Conservation (phyloP, 2,329 filamentous ascomycete genomes). For the Aspergillus versicolor region DNA sequence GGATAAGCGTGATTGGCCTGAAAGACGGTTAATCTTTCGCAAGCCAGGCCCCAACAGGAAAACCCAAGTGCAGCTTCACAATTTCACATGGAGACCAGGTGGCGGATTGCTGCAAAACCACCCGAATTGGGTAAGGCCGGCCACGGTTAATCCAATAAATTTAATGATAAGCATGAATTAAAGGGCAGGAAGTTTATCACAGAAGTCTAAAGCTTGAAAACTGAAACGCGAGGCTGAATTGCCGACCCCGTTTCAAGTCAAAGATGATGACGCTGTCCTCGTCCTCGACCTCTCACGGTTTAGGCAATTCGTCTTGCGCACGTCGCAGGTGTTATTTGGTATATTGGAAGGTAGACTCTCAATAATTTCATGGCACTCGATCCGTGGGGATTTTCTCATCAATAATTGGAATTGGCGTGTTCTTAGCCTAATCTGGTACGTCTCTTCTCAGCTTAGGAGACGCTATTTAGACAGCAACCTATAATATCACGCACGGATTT, state of each 20-base stretch:
- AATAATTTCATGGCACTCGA: no score
- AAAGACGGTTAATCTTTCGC: neutral
- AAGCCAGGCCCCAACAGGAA: neutral
- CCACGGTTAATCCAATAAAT: neutral
- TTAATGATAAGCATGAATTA: neutral
- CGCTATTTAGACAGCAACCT: neutral
- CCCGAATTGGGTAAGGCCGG: neutral
- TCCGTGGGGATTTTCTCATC: no score
- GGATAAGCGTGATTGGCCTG: constrained; percentile 13
- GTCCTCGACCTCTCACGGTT: neutral
- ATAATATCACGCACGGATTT: neutral
- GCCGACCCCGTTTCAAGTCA: neutral
- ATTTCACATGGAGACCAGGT: neutral
- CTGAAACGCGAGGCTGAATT: neutral
- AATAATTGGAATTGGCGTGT: neutral
- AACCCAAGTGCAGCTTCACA: neutral
- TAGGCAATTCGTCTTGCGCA: neutral
- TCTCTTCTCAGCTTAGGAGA: neutral
- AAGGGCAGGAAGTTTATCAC: neutral
- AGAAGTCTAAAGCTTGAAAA: neutral
- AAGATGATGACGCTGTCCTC: neutral
- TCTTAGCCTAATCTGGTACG: neutral
- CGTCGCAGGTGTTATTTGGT: no score
- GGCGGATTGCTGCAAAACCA: neutral
- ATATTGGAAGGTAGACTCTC: no score